A percentile compares a stretch with the other conserved stretches of the same genome.
Evolutionary conservation across 106 monocot genomes (phyloP).

Genomic region (Apostasia shenzhenica): DNA sequence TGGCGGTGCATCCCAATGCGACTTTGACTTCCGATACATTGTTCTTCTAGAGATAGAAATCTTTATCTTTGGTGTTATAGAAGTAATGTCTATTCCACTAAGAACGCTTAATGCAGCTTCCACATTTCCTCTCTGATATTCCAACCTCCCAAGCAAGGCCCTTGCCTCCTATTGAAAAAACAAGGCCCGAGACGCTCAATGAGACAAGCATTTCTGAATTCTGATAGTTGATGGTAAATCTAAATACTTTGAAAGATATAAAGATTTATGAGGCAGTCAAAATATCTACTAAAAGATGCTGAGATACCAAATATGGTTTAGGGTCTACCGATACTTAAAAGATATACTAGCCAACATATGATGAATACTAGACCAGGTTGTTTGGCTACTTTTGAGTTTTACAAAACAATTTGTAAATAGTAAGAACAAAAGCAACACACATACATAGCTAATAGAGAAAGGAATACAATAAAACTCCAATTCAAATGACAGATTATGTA

Average conservation of each 20-base stretch:
- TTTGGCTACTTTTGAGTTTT: not conserved
- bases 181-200: constrained; percentile 9
- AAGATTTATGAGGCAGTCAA: not conserved
- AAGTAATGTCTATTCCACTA: constrained; percentile 79
- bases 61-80: constrained; percentile 68
- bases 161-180: constrained; percentile 67
- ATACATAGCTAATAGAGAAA: not conserved
- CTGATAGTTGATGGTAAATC: not conserved
- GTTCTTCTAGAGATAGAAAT: constrained; percentile 43
- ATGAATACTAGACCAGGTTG: not conserved
- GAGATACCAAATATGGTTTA: too few species aligned
- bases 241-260: not conserved
- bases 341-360: not conserved
- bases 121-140: constrained; percentile 82
- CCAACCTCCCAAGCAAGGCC: constrained; percentile 82
- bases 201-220: not conserved
- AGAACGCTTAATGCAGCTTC: constrained; percentile 88
- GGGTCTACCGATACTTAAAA: not conserved
- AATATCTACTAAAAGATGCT: not conserved
- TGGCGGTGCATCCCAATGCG: constrained; percentile 30
- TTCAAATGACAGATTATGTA: not conserved
- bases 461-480: not conserved
- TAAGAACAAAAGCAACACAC: too few species aligned
- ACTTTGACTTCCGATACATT: constrained; percentile 22
- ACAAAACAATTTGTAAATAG: not conserved